Evolutionary conservation across 2,329 filamentous ascomycete species (phyloP).

Genomic region (Colletotrichum chrysophilum): DNA sequence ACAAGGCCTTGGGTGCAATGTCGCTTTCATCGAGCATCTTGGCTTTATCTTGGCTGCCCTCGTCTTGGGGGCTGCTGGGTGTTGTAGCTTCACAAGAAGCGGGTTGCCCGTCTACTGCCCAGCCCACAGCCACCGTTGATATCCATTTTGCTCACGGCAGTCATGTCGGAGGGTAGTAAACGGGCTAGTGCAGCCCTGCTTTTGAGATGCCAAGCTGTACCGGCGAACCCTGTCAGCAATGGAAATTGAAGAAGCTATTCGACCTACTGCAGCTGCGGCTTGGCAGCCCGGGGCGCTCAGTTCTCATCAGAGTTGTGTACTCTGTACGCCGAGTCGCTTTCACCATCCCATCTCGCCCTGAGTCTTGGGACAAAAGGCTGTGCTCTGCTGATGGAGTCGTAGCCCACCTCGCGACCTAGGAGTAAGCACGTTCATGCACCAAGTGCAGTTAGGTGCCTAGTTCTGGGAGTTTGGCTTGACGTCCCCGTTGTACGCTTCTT

Average conservation of each 20-base stretch:
- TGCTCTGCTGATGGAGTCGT: background rate
- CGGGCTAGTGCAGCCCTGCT: background rate
- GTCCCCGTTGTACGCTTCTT: background rate
- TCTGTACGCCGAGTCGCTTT: background rate
- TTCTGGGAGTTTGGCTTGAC: background rate
- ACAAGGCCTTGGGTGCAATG: background rate
- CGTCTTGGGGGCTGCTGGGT: background rate
- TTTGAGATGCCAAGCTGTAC: background rate
- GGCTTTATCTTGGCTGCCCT: conserved; percentile 1
- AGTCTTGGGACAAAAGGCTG: background rate
- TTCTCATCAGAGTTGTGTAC: background rate
- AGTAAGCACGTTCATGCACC: background rate
- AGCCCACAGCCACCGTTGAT: conserved; percentile 13
- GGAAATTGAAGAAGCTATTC: background rate
- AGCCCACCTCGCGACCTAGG: background rate
- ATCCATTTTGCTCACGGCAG: background rate
- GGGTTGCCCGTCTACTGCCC: background rate
- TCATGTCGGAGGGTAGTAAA: background rate
- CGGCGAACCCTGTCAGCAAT: background rate
- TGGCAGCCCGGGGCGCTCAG: background rate
- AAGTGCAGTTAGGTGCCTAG: background rate
- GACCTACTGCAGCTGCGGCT: background rate
- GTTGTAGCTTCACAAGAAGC: background rate
- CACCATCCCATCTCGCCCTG: background rate
- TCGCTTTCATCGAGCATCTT: background rate